Conservation (phyloP, 2,329 filamentous ascomycete species). For the Graphilbum sp. region DNA sequence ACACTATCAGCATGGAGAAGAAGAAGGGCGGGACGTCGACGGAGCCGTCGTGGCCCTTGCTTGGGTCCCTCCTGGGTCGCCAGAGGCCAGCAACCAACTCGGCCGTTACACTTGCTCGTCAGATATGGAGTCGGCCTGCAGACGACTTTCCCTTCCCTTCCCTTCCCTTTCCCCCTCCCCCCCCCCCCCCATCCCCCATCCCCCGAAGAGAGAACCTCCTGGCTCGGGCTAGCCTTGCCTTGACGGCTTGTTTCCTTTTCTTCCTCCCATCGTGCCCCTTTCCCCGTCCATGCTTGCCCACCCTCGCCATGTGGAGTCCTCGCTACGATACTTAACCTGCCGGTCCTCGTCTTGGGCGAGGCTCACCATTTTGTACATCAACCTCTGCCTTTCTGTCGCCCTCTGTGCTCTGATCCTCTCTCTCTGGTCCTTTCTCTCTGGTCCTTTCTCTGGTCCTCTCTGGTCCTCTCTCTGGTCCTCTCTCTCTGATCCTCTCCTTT, state of each 20-base stretch:
- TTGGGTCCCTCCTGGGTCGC: no score
- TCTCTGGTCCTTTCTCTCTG: background rate
- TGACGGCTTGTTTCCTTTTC: background rate
- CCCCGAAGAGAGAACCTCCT: no score
- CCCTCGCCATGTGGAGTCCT: slow-evolving; percentile 4
- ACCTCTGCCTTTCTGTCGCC: background rate
- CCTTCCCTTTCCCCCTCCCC: slow-evolving; percentile 17
- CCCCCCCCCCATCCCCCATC: no score
- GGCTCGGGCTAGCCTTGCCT: slow-evolving; percentile 6
- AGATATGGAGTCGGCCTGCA: no score
- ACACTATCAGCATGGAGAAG: no score
- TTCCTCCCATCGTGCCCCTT: background rate
- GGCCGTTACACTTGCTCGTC: no score
- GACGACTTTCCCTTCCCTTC: no score
- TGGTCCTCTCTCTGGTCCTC: slow-evolving; percentile 1
- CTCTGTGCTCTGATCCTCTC: background rate
- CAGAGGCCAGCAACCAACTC: no score
- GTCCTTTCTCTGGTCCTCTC: background rate
- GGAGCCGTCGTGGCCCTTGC: no score
- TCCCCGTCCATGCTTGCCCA: background rate
- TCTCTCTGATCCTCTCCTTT: no score
- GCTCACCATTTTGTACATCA: no score
- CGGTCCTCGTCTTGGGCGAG: slow-evolving; percentile 1
- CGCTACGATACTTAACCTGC: slow-evolving; percentile 8
- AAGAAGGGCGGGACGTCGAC: no score